phyloP scores from a whole-genome alignment of 805 yeast genomes.

The Zygotorulaspora sp. region DNA sequence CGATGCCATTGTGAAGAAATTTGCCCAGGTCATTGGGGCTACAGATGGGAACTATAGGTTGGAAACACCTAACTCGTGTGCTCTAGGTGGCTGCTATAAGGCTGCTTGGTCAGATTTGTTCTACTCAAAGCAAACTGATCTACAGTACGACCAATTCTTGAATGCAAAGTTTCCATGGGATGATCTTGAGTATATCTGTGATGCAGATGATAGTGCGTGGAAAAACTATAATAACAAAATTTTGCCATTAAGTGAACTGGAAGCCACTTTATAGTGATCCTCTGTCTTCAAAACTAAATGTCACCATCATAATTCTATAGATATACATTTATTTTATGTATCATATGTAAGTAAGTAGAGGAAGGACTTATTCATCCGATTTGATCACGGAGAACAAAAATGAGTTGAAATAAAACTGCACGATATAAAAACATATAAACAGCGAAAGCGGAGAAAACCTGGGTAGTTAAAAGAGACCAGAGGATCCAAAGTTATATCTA shows the following conservation, averaged over 20 bases:
- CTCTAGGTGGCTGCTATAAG: slow-evolving; percentile 84
- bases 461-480: no score
- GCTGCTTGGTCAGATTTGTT: slow-evolving; percentile 64
- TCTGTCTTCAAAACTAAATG: no score
- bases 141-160: slow-evolving; percentile 44
- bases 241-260: slow-evolving; percentile 31
- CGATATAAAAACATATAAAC: no score
- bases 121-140: slow-evolving; percentile 24
- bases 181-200: slow-evolving; percentile 30
- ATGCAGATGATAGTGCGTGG: slow-evolving; percentile 29
- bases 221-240: slow-evolving; percentile 30
- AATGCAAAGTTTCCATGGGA: slow-evolving; percentile 46
- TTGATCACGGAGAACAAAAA: slow-evolving; percentile 1
- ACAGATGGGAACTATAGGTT: slow-evolving; percentile 60
- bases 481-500: background rate
- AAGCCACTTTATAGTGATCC: slow-evolving; percentile 15
- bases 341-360: background rate
- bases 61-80: slow-evolving; percentile 86
- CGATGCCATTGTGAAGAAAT: slow-evolving; percentile 57
- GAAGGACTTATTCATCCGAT: slow-evolving; percentile 9
- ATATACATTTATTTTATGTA: no score
- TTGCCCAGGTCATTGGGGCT: slow-evolving; percentile 63
- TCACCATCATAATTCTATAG: no score
- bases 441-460: slow-evolving; percentile 1
- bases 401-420: slow-evolving; percentile 1